These are phyloP conservation scores for Linum lewisii DNA, from an alignment of 345 rosid genomes.

Conservation along the genomic window DNA sequence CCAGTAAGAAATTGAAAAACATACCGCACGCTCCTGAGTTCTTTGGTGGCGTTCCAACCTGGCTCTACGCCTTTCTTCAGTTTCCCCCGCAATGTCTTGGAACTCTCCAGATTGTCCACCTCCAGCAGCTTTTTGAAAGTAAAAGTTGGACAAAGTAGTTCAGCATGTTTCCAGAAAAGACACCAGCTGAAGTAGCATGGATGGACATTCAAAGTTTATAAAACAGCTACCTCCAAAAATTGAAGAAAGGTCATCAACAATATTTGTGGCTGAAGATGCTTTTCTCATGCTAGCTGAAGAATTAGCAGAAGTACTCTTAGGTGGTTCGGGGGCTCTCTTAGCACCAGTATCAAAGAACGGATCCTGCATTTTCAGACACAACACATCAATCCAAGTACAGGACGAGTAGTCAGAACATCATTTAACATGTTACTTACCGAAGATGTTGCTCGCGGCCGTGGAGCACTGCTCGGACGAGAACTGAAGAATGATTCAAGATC, in stretches of 20 bases:
- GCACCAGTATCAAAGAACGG: conserved; percentile 57
- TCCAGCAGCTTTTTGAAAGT: conserved; percentile 30
- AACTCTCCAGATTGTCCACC: conserved; percentile 53
- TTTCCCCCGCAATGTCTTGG: conserved; percentile 87
- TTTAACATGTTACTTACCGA: conserved; percentile 34
- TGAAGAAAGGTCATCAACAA: conserved; percentile 77
- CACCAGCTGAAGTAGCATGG: not conserved
- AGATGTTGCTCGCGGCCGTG: conserved; percentile 64
- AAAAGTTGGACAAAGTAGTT: conserved; percentile 11
- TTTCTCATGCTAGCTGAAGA: conserved; percentile 56
- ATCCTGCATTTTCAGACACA: conserved; percentile 43
- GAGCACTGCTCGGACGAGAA: conserved; percentile 77
- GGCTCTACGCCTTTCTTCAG: conserved; percentile 84
- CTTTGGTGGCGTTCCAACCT: conserved; percentile 93
- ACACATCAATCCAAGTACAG: conserved; percentile 2
- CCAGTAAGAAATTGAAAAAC: conserved; percentile 15
- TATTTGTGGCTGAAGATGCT: conserved; percentile 63
- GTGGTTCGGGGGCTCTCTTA: conserved; percentile 60
- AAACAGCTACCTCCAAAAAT: conserved; percentile 67
- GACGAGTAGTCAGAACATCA: conserved; percentile 7
- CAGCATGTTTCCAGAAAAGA: conserved; percentile 11
- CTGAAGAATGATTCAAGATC: conserved; percentile 87
- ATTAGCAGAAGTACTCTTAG: conserved; percentile 47
- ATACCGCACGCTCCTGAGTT: conserved; percentile 97
- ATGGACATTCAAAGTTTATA: conserved; percentile 8